A percentile compares a stretch with the other conserved stretches of the same genome.
Evolutionary conservation across 2,329 filamentous ascomycete genomes (phyloP).

Genomic region (Diaporthe sp.): DNA sequence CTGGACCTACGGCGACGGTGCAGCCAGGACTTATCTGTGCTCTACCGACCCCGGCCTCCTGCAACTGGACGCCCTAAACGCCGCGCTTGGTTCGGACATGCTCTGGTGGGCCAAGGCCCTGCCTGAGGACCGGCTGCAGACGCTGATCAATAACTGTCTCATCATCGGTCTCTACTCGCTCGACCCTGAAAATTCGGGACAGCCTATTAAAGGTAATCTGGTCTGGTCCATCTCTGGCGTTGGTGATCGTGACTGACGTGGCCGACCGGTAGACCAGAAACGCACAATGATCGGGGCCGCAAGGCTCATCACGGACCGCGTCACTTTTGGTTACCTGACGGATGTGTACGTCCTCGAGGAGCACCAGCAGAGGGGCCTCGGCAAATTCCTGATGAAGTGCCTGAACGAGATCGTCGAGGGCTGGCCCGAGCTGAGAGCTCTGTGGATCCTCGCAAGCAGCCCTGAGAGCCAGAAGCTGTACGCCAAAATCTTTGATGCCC

Average conservation of each 20-base stretch:
- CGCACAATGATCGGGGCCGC: constrained; percentile 65
- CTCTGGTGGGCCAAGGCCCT: constrained; percentile 73
- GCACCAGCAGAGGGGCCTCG: constrained; percentile 74
- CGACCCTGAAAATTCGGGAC: constrained; percentile 37
- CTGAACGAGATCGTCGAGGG: constrained; percentile 68
- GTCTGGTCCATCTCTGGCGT: background rate
- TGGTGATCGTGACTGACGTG: background rate
- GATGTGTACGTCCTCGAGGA: constrained; percentile 76
- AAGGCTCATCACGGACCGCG: constrained; percentile 77
- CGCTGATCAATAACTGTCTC: constrained; percentile 70
- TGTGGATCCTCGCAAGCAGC: constrained; percentile 67
- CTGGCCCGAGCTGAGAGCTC: constrained; percentile 72
- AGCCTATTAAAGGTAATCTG: constrained; percentile 38
- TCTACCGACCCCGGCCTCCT: constrained; percentile 72
- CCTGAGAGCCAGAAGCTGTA: constrained; percentile 59
- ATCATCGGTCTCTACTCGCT: constrained; percentile 70
- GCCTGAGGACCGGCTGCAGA: constrained; percentile 62
- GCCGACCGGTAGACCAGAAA: background rate
- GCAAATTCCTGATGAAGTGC: constrained; percentile 74
- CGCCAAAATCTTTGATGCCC: constrained; percentile 60
- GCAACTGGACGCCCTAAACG: constrained; percentile 67
- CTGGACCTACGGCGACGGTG: constrained; percentile 58
- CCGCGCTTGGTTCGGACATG: constrained; percentile 68
- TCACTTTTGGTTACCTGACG: constrained; percentile 78
- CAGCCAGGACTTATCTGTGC: constrained; percentile 66